Conservation (phyloP, 2,329 filamentous ascomycete species). For the Ceratocystis alfenasii region DNA sequence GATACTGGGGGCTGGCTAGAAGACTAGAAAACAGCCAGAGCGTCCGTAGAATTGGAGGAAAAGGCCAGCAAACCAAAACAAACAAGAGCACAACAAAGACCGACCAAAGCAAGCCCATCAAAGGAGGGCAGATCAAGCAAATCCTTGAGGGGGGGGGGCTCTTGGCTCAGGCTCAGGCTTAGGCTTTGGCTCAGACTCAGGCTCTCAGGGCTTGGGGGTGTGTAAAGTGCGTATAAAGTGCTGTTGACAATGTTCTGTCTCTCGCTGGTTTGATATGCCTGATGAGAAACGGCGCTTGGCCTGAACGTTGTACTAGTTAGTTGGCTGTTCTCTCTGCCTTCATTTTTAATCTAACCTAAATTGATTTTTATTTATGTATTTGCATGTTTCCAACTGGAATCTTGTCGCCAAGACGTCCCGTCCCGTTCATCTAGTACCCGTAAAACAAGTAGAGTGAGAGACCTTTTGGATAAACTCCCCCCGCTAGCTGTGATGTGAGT, state of each 20-base stretch:
- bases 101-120: neutral
- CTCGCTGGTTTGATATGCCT: slow-evolving; percentile 2
- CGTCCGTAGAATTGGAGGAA: neutral
- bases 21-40: neutral
- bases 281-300: neutral
- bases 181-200: neutral
- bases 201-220: neutral
- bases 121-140: neutral
- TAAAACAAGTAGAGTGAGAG: neutral
- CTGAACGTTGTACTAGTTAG: neutral
- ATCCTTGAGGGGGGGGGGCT: neutral
- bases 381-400: neutral
- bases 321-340: neutral
- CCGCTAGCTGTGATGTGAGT: neutral
- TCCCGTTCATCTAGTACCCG: neutral
- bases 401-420: slow-evolving; percentile 2
- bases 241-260: neutral
- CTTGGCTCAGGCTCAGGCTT: neutral
- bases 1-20: neutral
- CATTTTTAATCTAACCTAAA: neutral
- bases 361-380: neutral
- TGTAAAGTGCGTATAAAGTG: neutral
- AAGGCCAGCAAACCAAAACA: neutral
- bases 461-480: neutral
- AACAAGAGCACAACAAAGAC: neutral